Evolutionary conservation across 495 filamentous ascomycete species (phyloP), one percentile per base, ranked within the genome.

Genomic region (Sordaria brevicollis): DNA sequence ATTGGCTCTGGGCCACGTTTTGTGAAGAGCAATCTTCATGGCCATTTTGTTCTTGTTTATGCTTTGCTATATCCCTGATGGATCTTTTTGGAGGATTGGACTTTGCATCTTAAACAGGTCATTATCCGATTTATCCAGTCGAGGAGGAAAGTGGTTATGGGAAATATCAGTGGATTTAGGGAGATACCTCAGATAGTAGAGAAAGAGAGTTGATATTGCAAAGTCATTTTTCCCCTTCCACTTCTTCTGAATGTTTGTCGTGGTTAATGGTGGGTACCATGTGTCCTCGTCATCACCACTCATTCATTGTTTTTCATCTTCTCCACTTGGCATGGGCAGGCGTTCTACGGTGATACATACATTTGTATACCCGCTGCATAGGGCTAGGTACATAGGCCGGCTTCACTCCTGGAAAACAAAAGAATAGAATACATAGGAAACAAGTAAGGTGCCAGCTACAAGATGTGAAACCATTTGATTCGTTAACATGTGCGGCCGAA

Each of bases 21-120:
- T 7, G 34, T 49, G 62, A 41, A 66, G 65, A 68, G 69, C 6
- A 33, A 68, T 67, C 9, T 71, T 65, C 38, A 19, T 65, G 35
- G 69, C 69, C 67, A 68, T 73, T 33, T 67, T 66, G 36, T 71
- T 43, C 66, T 36, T 38, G 66, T 73, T 67, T 71, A 37, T 65
- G 57, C 34, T 66, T 70, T 54, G 19, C 35, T 68, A 33, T 35
- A 70, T 70, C 35, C 35, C 35, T 37, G 17, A 35, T 67, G 70
- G 57, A 35, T n/a, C 31, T 41, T 35, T 36, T 65, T 69, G 38
- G 39, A 36, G 41, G 66, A 21, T 25, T 35, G 70, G 57, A 49
- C 43, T 43, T 67, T 70, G 49, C 49, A 62, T 62, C 13, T 54
- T 19, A 33, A 33, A 34, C 19, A 25, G 70, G 10, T n/a, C 39